Percentiles rank a stretch among this genome's conserved stretches.
Evolutionary conservation across 2,329 filamentous ascomycete species (phyloP).

Genomic region (Drechslerella stenobrocha): DNA sequence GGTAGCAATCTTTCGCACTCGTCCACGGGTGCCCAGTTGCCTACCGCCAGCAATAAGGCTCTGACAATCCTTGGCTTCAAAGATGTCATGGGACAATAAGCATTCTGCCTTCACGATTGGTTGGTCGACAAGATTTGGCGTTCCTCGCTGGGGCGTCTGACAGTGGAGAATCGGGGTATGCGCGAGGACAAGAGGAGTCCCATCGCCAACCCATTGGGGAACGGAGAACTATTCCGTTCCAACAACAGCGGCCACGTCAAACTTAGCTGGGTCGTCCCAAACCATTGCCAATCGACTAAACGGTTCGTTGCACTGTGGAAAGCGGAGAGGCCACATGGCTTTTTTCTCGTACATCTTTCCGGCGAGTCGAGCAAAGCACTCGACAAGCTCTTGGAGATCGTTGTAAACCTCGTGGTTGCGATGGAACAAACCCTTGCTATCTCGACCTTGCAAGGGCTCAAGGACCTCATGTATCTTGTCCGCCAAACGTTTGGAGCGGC

Average conservation of each 20-base stretch:
- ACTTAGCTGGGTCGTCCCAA: slow-evolving; percentile 13
- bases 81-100: not conserved
- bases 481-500: slow-evolving; percentile 12
- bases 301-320: not conserved
- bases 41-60: not conserved
- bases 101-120: slow-evolving; percentile 23
- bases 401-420: slow-evolving; percentile 7
- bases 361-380: slow-evolving; percentile 12
- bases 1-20: not conserved
- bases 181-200: slow-evolving; percentile 12
- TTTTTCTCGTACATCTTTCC: slow-evolving; percentile 17
- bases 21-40: slow-evolving; percentile 6
- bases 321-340: slow-evolving; percentile 4
- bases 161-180: slow-evolving; percentile 13
- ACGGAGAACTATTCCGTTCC: slow-evolving; percentile 24
- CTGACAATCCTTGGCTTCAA: not conserved
- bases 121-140: not conserved
- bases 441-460: slow-evolving; percentile 11
- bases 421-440: not conserved
- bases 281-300: slow-evolving; percentile 13
- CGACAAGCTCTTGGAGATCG: slow-evolving; percentile 21
- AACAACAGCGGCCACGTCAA: not conserved
- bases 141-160: not conserved
- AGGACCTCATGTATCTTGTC: slow-evolving; percentile 21
- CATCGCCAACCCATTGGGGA: slow-evolving; percentile 5